Evolutionary conservation across 495 filamentous ascomycete species (phyloP), one percentile per base, ranked within the genome.

Genomic region (Venustampulla echinocandica): DNA sequence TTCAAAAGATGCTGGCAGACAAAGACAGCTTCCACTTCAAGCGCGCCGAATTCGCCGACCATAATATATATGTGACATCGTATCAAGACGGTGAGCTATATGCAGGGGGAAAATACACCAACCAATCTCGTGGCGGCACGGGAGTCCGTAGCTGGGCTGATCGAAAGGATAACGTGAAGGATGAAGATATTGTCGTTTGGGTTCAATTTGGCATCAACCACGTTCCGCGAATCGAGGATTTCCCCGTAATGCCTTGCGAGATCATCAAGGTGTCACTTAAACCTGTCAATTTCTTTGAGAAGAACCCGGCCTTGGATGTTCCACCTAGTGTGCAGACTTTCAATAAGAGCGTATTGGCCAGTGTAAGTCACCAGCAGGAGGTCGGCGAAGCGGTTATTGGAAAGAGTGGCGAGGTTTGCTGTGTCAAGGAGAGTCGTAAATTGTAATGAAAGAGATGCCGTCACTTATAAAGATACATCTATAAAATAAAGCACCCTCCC

Each of bases 21-120:
- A 68, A 67, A 19, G 71, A 80, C 10, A 76, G 73, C 52, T 81
- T 78, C 61, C 79, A 93, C 55, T 73, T 76, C 54, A 76, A 75
- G 46, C 76, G 89, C 10, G 85, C 86, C 13, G 86, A 90, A 63
- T 95, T 90, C 54, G 84, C 83, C 0, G 85, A 84, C 55, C 81
- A 81, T 50, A 82, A 84, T 42, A 71, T 95, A 39, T 95, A 89
- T 69, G 79, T 90, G 3, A 89, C 86, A 1, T 75, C 74, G 17
- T 84, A 93, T 61, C 70, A 67, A 32, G 88, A 93, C 45, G 78
- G 71, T 5, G 89, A 95, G 61, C 64, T 93, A 3, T 94, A 79
- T 58, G 79, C 89, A 0, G 87, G 81, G 6, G 89, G 89, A 5
- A 75, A 81, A 58, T 95, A 90, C 61, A 95, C 89, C 2, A 85